Conservation (phyloP, 495 filamentous ascomycete genomes). For the Evernia prunastri region DNA sequence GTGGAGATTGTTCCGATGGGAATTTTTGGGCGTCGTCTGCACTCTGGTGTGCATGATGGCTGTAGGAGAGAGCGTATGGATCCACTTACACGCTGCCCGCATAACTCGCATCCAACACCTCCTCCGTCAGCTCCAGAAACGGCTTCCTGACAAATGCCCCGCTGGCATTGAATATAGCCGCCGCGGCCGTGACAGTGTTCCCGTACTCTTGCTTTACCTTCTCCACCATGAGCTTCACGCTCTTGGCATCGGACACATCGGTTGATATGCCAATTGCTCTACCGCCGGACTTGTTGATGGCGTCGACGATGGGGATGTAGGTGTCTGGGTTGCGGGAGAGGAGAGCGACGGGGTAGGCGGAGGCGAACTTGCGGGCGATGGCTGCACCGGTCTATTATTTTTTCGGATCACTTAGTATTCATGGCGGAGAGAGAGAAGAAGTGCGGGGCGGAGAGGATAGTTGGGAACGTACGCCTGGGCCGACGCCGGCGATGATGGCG, state of each 20-base stretch:
- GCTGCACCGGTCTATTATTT: slow-evolving; percentile 35
- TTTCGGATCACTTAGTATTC: slow-evolving; percentile 6
- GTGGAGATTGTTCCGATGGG: background rate
- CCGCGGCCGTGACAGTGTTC: slow-evolving; percentile 40
- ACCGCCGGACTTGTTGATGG: slow-evolving; percentile 64
- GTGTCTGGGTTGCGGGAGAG: slow-evolving; percentile 63
- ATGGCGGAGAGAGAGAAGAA: background rate
- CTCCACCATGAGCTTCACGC: slow-evolving; percentile 60
- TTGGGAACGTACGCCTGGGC: slow-evolving; percentile 49
- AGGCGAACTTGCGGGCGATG: slow-evolving; percentile 62
- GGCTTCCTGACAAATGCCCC: slow-evolving; percentile 67
- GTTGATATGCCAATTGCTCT: slow-evolving; percentile 70
- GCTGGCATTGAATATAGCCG: slow-evolving; percentile 78
- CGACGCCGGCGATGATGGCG: slow-evolving; percentile 70
- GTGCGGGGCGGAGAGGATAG: slow-evolving; percentile 21
- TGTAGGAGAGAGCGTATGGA: background rate
- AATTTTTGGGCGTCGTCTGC: background rate
- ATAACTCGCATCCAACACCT: slow-evolving; percentile 49
- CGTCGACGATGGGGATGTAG: slow-evolving; percentile 60
- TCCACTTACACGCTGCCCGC: slow-evolving; percentile 18
- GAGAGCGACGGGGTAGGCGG: slow-evolving; percentile 68
- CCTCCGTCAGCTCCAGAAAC: slow-evolving; percentile 65
- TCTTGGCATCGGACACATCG: slow-evolving; percentile 58
- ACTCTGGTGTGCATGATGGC: background rate
- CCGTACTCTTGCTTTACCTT: slow-evolving; percentile 53